Evolutionary conservation across 768 basidiomycete species (phyloP), one percentile per base, ranked within the genome.

Genomic region (Xerocomellus dryophilus): DNA sequence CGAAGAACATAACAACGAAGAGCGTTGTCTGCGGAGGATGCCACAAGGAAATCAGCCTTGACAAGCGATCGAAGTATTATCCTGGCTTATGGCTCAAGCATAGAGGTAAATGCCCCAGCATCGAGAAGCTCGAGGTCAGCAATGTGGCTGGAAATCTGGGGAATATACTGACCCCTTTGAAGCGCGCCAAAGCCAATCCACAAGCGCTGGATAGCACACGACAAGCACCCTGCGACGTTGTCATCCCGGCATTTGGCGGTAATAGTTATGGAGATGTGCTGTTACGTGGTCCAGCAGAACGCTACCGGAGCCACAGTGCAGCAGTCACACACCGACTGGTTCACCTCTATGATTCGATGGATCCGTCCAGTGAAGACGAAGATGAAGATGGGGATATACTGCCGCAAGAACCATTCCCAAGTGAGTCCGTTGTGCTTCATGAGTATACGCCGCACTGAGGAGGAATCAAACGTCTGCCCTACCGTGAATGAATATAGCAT

Each of bases 51-150:
- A 74, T 73, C 38, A 70, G 70, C 41, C 66, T 73, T 14, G 73
- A 73, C 43, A 70, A 69, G 49, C 50, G 71, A 40, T 70, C 65
- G 3, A 47, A 55, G 23, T 74, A 74, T 57, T 74, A 73, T 39
- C 70, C 71, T 15, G 71, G 71, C 7, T 38, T 73, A 8, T 73
- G 71, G 71, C 35, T 45, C 46, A 73, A 73, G 53, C 71, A 73
- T 49, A 63, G 51, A 39, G 25, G 52, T 3, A 71, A 71, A 52
- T 73, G 73, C 36, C 60, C 56, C 23, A 18, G 46, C 25, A 55
- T 70, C 38, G 54, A 57, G 42, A 60, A 55, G 35, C 49, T 63
- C 2, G 60, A 71, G 63, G 69, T 72, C 15, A 65, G 71, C 53
- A 15, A 15, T 21, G 43, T 7, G 14, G 9, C 29, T 23, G 18